Conservation (phyloP, 495 filamentous ascomycete species). For the Pyrenopolyporus hunteri region DNA sequence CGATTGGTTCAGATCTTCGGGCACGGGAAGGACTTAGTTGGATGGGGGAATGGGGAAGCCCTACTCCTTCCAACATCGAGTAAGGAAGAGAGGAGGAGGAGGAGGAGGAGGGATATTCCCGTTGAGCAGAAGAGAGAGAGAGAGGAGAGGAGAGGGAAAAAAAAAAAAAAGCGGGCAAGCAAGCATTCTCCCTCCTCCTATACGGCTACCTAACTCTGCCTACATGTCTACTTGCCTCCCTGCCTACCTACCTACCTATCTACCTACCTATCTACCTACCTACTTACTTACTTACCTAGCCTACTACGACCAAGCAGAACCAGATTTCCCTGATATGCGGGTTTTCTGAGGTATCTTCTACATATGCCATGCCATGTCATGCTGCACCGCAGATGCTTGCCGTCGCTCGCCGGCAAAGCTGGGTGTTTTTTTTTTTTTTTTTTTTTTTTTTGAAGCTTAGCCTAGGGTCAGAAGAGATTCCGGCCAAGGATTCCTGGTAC, state of each 20-base stretch:
- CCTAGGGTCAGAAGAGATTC: conserved; percentile 33
- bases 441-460: conserved; percentile 30
- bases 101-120: conserved; percentile 31
- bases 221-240: background rate
- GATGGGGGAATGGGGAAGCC: conserved; percentile 3
- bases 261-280: no score
- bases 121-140: conserved; percentile 11
- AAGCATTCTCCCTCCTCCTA: conserved; percentile 18
- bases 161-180: conserved; percentile 4
- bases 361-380: background rate
- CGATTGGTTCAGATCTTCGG: conserved; percentile 40
- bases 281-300: background rate
- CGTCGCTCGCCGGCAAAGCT: conserved; percentile 39
- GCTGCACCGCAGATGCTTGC: conserved; percentile 35
- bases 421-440: background rate
- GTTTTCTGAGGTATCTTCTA: no score
- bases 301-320: no score
- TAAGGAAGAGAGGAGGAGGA: background rate
- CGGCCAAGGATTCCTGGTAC: conserved; percentile 39
- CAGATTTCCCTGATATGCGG: no score
- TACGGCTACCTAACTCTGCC: background rate
- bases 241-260: no score
- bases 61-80: conserved; percentile 14
- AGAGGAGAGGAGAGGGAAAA: background rate
- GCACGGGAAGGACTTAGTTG: conserved; percentile 29